Base-by-base conservation (phyloP, 2,329 filamentous ascomycete genomes). In the Stachybotrys echinatus region DNA sequence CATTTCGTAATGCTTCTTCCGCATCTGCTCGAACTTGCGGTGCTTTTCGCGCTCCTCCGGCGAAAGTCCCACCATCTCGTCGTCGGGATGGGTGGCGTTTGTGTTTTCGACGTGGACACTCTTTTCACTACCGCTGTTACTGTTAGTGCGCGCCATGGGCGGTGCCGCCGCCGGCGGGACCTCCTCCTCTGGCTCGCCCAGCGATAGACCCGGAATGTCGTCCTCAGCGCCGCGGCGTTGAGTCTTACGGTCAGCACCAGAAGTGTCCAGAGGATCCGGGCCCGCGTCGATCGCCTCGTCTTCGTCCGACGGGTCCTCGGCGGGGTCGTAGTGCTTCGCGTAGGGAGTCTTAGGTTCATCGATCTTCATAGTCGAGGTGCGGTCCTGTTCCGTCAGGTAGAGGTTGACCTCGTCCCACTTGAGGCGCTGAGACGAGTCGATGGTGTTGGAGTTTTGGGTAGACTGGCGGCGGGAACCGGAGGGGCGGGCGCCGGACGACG, bases 1-100 rank as follows among this genome's bases (percentile, higher is more conserved):
- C 94, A 99, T 99, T 77, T 99, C 94, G 71, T 99, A 99, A 71
- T 99, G 94, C 75, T 85, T 92, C 84, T 94, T 96, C 63, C 94
- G 83, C 75, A 90, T 79, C 72, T 89, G 79, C 73, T 96, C 92
- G 67, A 99, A 99, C 65, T 88, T 84, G 64, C 80, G 83, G 70
- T 99, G 94, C 76, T 97, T 96, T 74, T 94, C 90, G 54, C 76
- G 77, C 66, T 95, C 92, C 67, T 96, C 90, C 40, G 79, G 71
- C 51, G 74, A 81, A 62, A 84, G 67, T 34, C 79, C 79, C 20
- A 72, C 65, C 61, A 74, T 56, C 22, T 77, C 74, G 47, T 78
- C 79, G 42, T 83, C 79, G 65, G 82, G 80, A 69, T 70, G 68
- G 59, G 81, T 77, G 56, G 76, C 77, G 55, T 76, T 76, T 48